phyloP scores from a whole-genome alignment of 495 filamentous ascomycete genomes.

The Aspergillus wentii region DNA sequence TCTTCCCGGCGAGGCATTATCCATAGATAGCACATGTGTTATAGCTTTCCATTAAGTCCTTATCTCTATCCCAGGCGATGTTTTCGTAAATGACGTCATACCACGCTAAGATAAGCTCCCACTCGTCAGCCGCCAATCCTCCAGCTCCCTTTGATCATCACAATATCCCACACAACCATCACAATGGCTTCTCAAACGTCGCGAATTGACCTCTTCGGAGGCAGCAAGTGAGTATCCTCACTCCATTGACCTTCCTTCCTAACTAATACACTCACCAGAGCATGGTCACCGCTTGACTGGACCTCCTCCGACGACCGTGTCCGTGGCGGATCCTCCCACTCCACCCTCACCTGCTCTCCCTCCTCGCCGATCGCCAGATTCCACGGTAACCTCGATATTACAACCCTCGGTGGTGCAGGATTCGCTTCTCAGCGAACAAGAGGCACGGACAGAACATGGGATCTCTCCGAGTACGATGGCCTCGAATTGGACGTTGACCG shows the following conservation, averaged over 20 bases:
- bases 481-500: conserved; percentile 36
- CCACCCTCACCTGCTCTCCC: conserved; percentile 36
- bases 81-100: too few relatives aligned
- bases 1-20: too few relatives aligned
- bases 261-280: conserved; percentile 5
- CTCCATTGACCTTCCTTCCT: neutral
- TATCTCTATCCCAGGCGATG: too few relatives aligned
- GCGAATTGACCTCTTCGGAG: neutral
- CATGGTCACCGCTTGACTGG: conserved; percentile 60
- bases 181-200: neutral
- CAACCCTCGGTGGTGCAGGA: conserved; percentile 73
- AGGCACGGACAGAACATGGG: conserved; percentile 44
- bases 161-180: too few relatives aligned
- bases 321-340: conserved; percentile 64
- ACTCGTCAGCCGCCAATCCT: too few relatives aligned
- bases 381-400: conserved; percentile 64
- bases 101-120: too few relatives aligned
- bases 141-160: too few relatives aligned
- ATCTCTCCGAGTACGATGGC: conserved; percentile 52
- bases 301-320: conserved; percentile 65
- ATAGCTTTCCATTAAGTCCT: too few relatives aligned
- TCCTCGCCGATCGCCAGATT: conserved; percentile 40
- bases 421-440: conserved; percentile 74
- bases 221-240: neutral
- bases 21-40: too few relatives aligned